These are phyloP conservation scores for Aspergillus sp. DNA, from an alignment of 2,329 filamentous ascomycete species.

Conservation along the genomic window DNA sequence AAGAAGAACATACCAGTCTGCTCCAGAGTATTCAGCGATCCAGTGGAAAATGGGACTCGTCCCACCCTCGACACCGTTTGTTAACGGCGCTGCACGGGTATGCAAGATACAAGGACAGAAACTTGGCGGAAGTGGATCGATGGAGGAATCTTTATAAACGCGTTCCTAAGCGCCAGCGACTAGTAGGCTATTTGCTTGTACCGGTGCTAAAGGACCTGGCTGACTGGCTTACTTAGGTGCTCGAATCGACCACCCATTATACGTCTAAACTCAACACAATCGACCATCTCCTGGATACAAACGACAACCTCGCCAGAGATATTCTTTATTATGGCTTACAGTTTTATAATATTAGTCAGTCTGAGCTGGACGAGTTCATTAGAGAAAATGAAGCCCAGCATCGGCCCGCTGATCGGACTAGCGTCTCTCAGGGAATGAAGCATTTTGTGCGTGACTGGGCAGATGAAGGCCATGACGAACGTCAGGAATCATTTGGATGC, in stretches of 20 bases:
- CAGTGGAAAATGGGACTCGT: slow-evolving; percentile 7
- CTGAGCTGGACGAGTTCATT: slow-evolving; percentile 42
- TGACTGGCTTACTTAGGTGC: slow-evolving; percentile 33
- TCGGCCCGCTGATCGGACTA: slow-evolving; percentile 33
- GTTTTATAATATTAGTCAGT: slow-evolving; percentile 41
- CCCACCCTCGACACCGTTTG: slow-evolving; percentile 20
- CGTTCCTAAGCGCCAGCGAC: slow-evolving; percentile 11
- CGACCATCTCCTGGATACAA: slow-evolving; percentile 39
- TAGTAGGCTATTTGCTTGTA: slow-evolving; percentile 3
- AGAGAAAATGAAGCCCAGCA: slow-evolving; percentile 29
- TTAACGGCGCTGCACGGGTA: slow-evolving; percentile 21
- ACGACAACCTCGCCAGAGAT: slow-evolving; percentile 41
- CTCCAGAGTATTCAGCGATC: too few species aligned
- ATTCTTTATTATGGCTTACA: slow-evolving; percentile 42
- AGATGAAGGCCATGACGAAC: slow-evolving; percentile 41
- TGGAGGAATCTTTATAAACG: slow-evolving; percentile 18
- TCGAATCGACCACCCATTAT: slow-evolving; percentile 54
- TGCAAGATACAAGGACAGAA: slow-evolving; percentile 16
- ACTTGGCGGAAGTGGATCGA: slow-evolving; percentile 12
- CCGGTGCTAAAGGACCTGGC: not conserved
- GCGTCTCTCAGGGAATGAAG: slow-evolving; percentile 49
- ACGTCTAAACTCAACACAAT: slow-evolving; percentile 46
- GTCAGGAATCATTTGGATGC: slow-evolving; percentile 34
- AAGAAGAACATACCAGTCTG: too few species aligned
- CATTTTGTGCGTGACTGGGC: slow-evolving; percentile 56